Conservation (phyloP, 257 asterid genomes). For the Paraleonurus japonicus region DNA sequence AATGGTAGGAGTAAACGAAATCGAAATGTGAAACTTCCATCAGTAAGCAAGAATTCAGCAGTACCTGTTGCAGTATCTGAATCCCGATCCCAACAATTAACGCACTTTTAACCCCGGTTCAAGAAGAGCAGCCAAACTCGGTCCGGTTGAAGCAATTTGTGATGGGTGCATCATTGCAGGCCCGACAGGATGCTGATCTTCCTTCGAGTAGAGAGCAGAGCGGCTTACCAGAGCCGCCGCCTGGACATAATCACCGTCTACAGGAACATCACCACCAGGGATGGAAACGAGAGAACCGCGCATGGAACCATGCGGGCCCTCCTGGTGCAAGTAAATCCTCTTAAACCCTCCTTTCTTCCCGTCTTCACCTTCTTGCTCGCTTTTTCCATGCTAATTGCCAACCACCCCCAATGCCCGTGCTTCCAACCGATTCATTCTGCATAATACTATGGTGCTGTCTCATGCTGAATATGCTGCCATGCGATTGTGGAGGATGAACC, state of each 20-base stretch:
- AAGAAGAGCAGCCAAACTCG: constrained; percentile 59
- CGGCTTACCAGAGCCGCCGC: constrained; percentile 83
- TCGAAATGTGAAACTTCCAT: background rate
- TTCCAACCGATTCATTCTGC: constrained; percentile 40
- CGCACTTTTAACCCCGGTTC: constrained; percentile 85
- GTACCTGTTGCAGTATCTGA: constrained; percentile 82
- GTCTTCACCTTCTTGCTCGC: constrained; percentile 62
- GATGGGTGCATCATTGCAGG: constrained; percentile 77
- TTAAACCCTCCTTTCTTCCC: constrained; percentile 66
- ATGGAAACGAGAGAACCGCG: constrained; percentile 71
- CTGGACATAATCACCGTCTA: constrained; percentile 54
- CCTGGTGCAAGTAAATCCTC: constrained; percentile 72
- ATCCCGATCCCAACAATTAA: constrained; percentile 70
- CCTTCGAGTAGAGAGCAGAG: constrained; percentile 65
- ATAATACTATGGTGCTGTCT: constrained; percentile 53
- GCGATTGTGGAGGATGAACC: constrained; percentile 38
- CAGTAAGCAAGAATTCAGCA: background rate
- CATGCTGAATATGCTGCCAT: constrained; percentile 44
- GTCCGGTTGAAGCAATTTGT: constrained; percentile 37
- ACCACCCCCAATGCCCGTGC: constrained; percentile 82
- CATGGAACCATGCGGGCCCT: constrained; percentile 46
- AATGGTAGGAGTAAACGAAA: background rate
- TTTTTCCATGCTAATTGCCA: constrained; percentile 85
- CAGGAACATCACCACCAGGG: constrained; percentile 44
- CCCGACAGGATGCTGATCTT: constrained; percentile 52